phyloP scores from a whole-genome alignment of 768 basidiomycete genomes.

The Russula earlei region DNA sequence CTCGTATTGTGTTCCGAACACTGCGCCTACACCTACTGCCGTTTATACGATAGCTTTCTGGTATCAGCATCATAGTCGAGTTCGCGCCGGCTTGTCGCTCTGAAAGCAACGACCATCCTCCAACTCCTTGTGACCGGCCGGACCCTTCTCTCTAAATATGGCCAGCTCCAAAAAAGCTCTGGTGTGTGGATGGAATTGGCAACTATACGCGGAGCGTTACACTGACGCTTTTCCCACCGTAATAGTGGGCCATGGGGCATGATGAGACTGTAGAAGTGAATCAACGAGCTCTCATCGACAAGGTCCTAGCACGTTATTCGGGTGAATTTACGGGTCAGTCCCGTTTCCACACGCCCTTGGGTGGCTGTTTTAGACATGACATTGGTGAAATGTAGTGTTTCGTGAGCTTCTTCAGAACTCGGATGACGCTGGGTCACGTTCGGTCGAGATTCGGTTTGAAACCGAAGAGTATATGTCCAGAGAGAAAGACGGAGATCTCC shows the following conservation, averaged over 20 bases:
- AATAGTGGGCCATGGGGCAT: constrained; percentile 47
- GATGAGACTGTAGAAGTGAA: constrained; percentile 87
- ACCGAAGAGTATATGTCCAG: constrained; percentile 42
- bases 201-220: background rate
- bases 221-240: background rate
- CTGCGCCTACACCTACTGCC: background rate
- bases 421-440: constrained; percentile 74
- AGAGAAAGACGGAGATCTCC: constrained; percentile 20
- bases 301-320: constrained; percentile 90
- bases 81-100: background rate
- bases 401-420: constrained; percentile 93
- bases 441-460: constrained; percentile 74
- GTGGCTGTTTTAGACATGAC: background rate
- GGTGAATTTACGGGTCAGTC: constrained; percentile 76
- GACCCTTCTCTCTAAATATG: background rate
- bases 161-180: constrained; percentile 8
- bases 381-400: constrained; percentile 35
- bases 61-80: background rate
- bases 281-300: constrained; percentile 94
- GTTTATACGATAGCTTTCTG: too few species aligned
- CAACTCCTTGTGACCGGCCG: background rate
- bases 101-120: background rate
- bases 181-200: background rate
- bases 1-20: background rate
- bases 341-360: background rate